These are phyloP conservation scores for Penicillium psychrofluorescens DNA, from an alignment of 495 filamentous ascomycete genomes.

Conservation along the genomic window DNA sequence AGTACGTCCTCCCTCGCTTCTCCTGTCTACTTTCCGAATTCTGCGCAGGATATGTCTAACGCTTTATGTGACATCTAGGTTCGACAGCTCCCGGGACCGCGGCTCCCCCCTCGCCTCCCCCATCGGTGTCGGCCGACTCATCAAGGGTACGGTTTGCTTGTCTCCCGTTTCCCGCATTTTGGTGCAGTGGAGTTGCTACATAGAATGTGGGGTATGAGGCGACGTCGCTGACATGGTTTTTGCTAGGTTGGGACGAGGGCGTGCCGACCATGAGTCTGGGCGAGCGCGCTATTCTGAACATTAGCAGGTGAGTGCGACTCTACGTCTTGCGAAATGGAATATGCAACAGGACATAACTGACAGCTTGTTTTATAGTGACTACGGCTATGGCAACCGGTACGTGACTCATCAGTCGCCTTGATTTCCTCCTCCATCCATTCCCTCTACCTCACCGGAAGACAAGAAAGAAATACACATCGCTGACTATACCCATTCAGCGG, in stretches of 20 bases:
- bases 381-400: constrained; percentile 68
- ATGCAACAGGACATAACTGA: constrained; percentile 11
- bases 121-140: constrained; percentile 73
- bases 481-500: constrained; percentile 25
- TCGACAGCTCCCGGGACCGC: constrained; percentile 61
- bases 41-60: neutral
- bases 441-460: too few species aligned
- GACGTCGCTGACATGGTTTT: too few species aligned
- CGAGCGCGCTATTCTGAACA: constrained; percentile 72
- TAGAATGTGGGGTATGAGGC: too few species aligned
- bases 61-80: constrained; percentile 38
- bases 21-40: neutral
- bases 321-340: neutral
- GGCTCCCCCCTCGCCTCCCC: constrained; percentile 54
- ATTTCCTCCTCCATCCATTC: too few species aligned
- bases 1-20: constrained; percentile 30
- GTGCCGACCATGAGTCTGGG: constrained; percentile 73
- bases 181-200: too few species aligned
- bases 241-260: constrained; percentile 78
- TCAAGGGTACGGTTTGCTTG: constrained; percentile 51
- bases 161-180: neutral
- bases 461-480: too few species aligned
- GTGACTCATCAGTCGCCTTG: constrained; percentile 8
- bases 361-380: constrained; percentile 49
- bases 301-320: constrained; percentile 54